Percentiles rank a stretch among this genome's conserved stretches.
Conservation (phyloP, 1,284 basidiomycete species). For the Wolfiporia cocos region DNA sequence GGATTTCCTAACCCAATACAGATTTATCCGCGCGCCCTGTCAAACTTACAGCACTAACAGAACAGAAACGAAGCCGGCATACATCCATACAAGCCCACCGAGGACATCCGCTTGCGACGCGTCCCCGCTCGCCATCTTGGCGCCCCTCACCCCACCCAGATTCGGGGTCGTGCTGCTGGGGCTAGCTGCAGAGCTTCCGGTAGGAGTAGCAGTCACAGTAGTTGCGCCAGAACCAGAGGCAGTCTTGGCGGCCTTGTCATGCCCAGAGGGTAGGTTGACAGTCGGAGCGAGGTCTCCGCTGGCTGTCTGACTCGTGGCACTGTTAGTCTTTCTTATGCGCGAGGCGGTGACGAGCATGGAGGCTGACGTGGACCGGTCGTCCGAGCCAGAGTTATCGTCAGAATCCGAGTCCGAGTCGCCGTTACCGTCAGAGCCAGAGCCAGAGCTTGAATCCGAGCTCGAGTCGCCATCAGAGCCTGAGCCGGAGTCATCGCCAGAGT, state of each 20-base stretch:
- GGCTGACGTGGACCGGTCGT: background rate
- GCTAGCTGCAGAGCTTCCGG: background rate
- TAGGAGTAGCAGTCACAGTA: background rate
- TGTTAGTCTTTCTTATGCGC: slow-evolving; percentile 1
- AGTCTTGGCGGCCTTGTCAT: slow-evolving; percentile 5
- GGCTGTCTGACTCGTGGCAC: background rate
- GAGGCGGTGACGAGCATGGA: slow-evolving; percentile 1
- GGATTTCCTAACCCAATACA: too few relatives aligned
- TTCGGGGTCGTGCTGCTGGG: background rate
- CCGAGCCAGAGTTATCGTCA: background rate
- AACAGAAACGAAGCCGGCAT: background rate
- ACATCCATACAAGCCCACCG: slow-evolving; percentile 1
- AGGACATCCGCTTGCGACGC: background rate
- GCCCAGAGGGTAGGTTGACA: slow-evolving; percentile 10
- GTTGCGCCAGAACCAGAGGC: background rate
- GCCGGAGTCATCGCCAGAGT: background rate
- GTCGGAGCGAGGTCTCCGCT: slow-evolving; percentile 8
- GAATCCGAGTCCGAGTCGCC: background rate
- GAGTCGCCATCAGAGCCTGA: too few relatives aligned
- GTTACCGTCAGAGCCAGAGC: background rate
- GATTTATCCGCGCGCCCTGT: too few relatives aligned
- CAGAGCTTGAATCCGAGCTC: background rate
- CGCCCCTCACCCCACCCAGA: slow-evolving; percentile 3
- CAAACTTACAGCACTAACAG: too few relatives aligned
- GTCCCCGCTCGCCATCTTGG: slow-evolving; percentile 6